These are phyloP conservation scores for Kwoniella botswanensis DNA, from an alignment of 768 basidiomycete species.

Conservation along the genomic window DNA sequence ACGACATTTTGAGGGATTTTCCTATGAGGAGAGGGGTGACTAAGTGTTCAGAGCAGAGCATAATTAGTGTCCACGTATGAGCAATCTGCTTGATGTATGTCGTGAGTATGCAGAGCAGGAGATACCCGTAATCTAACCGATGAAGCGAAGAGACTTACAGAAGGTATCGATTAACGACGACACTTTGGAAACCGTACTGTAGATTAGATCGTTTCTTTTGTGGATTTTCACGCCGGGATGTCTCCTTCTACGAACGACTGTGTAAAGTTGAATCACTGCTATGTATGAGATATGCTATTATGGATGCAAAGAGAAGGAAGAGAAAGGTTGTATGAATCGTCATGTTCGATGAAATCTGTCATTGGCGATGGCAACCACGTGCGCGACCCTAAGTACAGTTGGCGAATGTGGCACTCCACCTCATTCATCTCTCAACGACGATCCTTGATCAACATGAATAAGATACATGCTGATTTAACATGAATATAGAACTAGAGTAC, in stretches of 20 bases:
- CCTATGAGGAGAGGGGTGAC: constrained; percentile 26
- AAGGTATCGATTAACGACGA: constrained; percentile 18
- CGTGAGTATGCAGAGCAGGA: too few relatives aligned
- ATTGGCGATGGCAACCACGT: not conserved
- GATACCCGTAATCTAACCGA: not conserved
- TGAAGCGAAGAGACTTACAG: constrained; percentile 10
- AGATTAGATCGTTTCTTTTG: not conserved
- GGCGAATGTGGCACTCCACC: not conserved
- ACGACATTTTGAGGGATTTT: constrained; percentile 42
- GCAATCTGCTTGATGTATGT: too few relatives aligned
- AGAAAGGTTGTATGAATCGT: not conserved
- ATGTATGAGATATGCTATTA: not conserved
- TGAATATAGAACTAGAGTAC: not conserved
- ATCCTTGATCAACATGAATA: not conserved
- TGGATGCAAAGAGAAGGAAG: not conserved
- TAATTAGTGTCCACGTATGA: not conserved
- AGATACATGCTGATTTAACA: constrained; percentile 6
- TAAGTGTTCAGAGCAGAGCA: not conserved
- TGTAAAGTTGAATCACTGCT: not conserved
- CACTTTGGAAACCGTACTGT: constrained; percentile 19
- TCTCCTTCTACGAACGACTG: too few relatives aligned
- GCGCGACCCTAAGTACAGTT: not conserved
- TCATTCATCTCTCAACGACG: not conserved
- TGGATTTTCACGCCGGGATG: too few relatives aligned
- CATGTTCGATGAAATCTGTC: not conserved